These are phyloP conservation scores for Zelopaecilomyces penicillatus DNA, from an alignment of 2,329 filamentous ascomycete species.

Conservation along the genomic window DNA sequence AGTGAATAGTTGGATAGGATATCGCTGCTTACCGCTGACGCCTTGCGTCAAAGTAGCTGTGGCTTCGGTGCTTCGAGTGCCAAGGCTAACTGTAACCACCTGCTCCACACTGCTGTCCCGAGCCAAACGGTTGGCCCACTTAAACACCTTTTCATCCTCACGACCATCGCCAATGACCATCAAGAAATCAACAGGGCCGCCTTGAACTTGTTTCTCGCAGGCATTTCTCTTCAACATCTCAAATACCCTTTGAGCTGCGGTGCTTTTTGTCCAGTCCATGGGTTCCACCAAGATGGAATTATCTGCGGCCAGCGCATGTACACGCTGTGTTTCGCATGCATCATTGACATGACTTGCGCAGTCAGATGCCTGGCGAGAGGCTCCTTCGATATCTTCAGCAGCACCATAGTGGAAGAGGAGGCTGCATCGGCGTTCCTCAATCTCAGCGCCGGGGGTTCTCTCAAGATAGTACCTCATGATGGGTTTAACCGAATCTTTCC, in stretches of 20 bases:
- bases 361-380: conserved; percentile 73
- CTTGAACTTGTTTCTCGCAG: conserved; percentile 18
- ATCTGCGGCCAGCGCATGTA: conserved; percentile 76
- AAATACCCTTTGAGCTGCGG: conserved; percentile 69
- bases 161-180: conserved; percentile 85
- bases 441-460: conserved; percentile 75
- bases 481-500: conserved; percentile 75
- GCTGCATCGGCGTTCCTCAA: conserved; percentile 88
- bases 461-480: conserved; percentile 88
- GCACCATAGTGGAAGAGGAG: conserved; percentile 85
- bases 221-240: conserved; percentile 42
- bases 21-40: conserved; percentile 65
- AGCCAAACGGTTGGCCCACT: conserved; percentile 77
- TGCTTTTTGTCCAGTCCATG: conserved; percentile 78
- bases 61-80: conserved; percentile 81
- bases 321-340: conserved; percentile 71
- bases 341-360: conserved; percentile 95
- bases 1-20: background rate
- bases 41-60: conserved; percentile 80
- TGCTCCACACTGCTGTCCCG: conserved; percentile 51
- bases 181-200: conserved; percentile 65
- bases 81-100: conserved; percentile 79
- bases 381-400: conserved; percentile 67
- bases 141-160: conserved; percentile 89
- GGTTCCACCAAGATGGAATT: conserved; percentile 79